phyloP scores from a whole-genome alignment of 768 basidiomycete genomes.

The Antrodiella citrinella region DNA sequence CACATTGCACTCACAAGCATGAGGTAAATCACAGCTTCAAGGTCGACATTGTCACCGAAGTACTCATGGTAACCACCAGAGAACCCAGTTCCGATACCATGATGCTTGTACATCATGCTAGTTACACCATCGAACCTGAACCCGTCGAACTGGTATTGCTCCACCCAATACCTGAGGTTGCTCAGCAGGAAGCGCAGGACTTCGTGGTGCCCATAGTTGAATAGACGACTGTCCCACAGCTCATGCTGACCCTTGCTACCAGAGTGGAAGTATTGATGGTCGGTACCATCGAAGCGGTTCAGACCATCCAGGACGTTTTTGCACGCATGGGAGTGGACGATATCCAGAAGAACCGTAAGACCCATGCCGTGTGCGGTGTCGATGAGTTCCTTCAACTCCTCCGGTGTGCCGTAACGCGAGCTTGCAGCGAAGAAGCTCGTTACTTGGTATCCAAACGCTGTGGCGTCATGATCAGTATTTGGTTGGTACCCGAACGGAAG shows the following conservation, averaged over 20 bases:
- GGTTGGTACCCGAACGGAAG: neutral
- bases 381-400: conserved; percentile 91
- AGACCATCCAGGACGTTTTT: conserved; percentile 96
- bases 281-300: conserved; percentile 95
- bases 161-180: conserved; percentile 92
- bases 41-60: conserved; percentile 78
- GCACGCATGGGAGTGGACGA: conserved; percentile 97
- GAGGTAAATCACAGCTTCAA: conserved; percentile 88
- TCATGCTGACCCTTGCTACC: conserved; percentile 88
- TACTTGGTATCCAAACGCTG: conserved; percentile 97
- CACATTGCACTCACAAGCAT: conserved; percentile 85
- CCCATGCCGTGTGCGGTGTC: conserved; percentile 95
- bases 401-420: conserved; percentile 92
- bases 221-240: conserved; percentile 95
- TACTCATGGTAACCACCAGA: conserved; percentile 98
- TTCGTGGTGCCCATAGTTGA: conserved; percentile 95
- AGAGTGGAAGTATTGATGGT: conserved; percentile 95
- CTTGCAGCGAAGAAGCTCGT: conserved; percentile 96
- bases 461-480: conserved; percentile 3
- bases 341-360: conserved; percentile 86
- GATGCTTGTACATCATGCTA: conserved; percentile 98
- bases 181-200: conserved; percentile 92
- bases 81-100: conserved; percentile 96
- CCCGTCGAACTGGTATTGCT: conserved; percentile 93
- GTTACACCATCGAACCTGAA: conserved; percentile 99